Base-by-base conservation (phyloP, 306 rosid genomes). In the Cicer chorassanicum region DNA sequence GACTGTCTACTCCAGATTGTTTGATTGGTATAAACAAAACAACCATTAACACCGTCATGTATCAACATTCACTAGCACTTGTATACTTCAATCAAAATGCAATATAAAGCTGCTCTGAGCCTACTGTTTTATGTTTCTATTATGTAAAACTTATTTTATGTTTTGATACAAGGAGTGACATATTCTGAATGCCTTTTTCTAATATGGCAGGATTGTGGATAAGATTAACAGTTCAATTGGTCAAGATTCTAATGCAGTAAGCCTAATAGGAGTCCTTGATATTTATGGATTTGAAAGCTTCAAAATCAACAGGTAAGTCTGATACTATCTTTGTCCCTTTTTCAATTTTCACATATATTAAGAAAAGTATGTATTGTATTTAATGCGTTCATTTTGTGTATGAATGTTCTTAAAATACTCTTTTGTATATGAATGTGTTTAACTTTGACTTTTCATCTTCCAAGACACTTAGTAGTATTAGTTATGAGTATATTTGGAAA, bases 221-320 rank as follows among this genome's bases (percentile, higher is more conserved):
- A 89, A 86, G 82, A 91, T 91, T 80, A 91, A 91, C 85, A 83
- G 86, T 77, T 91, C 97, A 70, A 91, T 91, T 72, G 97, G 97
- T 41, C 97, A 91, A 82, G 97, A 91, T 82, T 75, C 93, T 15
- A 78, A 85, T 83, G 92, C 96, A 51, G 76, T 55, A 18, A 83
- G 91, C 86, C 76, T 91, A 81, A 91, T 91, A 64, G 97, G 97
- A 85, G 97, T 91, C 40, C 97, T 91, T 81, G 97, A 91, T 68
- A 91, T 91, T 72, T 91, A 91, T 74, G 97, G 97, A 41, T 91
- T 91, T 83, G 97, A 91, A 80, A 91, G 91, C 88, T 91, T 91
- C 91, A 91, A 91, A 87, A 74, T 91, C 78, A 91, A 91, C 89
- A 89, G 95, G 95, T 91, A 78, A 42, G 53, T 39, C 18, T 42